Conservation (phyloP, 164 flowering plant genomes). For the Tinospora cordifolia region DNA sequence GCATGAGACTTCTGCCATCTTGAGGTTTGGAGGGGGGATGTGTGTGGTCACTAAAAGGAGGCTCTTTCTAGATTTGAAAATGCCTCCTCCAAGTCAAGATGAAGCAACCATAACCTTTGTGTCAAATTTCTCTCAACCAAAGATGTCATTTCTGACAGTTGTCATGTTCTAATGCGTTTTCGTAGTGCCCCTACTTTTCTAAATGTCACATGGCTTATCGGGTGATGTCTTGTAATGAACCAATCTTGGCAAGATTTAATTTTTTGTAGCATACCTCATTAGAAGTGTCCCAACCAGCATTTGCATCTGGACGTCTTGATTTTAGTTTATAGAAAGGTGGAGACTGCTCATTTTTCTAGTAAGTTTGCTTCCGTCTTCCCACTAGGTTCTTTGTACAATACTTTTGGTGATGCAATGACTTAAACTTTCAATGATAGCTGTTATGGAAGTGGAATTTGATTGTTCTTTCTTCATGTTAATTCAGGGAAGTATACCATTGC, state of each 20-base stretch:
- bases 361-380: neutral
- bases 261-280: neutral
- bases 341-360: neutral
- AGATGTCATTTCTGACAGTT: too few relatives aligned
- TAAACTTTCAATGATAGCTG: neutral
- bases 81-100: too few relatives aligned
- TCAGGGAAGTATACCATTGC: conserved; percentile 86
- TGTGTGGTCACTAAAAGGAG: too few relatives aligned
- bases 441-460: neutral
- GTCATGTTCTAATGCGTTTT: too few relatives aligned
- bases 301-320: neutral
- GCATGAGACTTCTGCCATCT: too few relatives aligned
- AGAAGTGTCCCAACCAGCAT: too few relatives aligned
- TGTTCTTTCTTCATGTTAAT: conserved; percentile 4
- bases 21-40: too few relatives aligned
- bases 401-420: neutral
- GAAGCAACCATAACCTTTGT: too few relatives aligned
- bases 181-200: neutral
- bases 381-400: neutral
- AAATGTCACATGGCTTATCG: neutral
- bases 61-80: too few relatives aligned
- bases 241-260: neutral
- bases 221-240: neutral
- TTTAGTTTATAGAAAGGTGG: neutral
- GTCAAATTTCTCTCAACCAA: too few relatives aligned